Base-by-base conservation (phyloP, 2,329 filamentous ascomycete species). In the Cyphellophora europaea region DNA sequence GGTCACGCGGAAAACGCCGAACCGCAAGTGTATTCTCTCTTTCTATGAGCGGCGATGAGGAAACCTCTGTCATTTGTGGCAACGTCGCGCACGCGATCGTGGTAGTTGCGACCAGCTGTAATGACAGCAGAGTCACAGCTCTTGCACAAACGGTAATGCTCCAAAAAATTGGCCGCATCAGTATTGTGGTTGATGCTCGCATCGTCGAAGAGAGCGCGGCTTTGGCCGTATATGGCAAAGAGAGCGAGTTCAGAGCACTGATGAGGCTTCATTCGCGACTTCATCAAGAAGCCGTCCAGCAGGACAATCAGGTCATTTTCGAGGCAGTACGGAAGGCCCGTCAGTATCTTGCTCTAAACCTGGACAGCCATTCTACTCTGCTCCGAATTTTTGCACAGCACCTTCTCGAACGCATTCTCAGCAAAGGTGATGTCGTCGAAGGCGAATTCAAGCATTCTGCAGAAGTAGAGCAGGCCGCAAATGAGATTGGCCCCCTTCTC, bases 61-160 rank as follows among this genome's bases (percentile, higher is more conserved):
- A 94, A 43, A 79, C 77, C 2, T 76, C 78, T 4, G 64, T 77
- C 18, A 79, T 87, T 0, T 87, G 93, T 53, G 76, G 78, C 21
- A 93, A 89, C 43, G 82, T 96, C n/a, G 78, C 96, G n/a, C 80
- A 93, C 53, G 86, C 89, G 0, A 89, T 98, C 42, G 89, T 93
- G 38, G 79, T 79, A n/a, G 85, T 98, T 54, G 86, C 91, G 1
- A 75, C 72, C 14, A 79, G 75, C 38, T 87, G 80, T 53, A 74
- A 81, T 31, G 88, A 98, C 51, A 79, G 86, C 40, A 94, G 95
- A 61, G 93, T 98, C 35, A 91, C 82, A 5, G 88, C 88, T 4
- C 67, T 98, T 34, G 89, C 88, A 2, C 82, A 95, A 49, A 93
- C 87, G 1, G 95, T 98, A 79, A 74, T 99, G 15, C 63, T 94